Evolutionary conservation across 768 basidiomycete species (phyloP).

Genomic region (Tulasnella sp.): DNA sequence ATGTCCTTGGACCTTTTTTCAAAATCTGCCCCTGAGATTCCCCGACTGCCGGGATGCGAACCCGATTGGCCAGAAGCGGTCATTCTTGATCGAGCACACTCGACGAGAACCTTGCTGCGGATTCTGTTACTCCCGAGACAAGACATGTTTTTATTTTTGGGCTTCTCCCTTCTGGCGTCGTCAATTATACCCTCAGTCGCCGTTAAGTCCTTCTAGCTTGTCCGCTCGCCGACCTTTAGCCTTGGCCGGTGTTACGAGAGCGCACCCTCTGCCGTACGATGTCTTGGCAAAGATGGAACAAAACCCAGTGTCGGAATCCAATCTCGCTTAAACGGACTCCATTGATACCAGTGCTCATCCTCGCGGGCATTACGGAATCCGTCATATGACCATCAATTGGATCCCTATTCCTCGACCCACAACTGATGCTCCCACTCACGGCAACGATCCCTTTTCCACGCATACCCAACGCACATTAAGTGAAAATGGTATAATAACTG

Average conservation of each 20-base stretch:
- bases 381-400: background rate
- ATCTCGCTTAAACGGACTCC: background rate
- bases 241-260: background rate
- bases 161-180: background rate
- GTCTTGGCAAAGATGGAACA: background rate
- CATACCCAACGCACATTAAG: background rate
- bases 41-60: background rate
- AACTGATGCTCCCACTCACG: background rate
- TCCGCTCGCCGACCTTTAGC: background rate
- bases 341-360: background rate
- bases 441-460: background rate
- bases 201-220: background rate
- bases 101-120: background rate
- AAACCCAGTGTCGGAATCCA: background rate
- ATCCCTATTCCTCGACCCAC: conserved; percentile 1
- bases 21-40: conserved; percentile 9
- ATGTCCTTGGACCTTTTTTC: background rate
- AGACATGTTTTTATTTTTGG: background rate
- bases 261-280: background rate
- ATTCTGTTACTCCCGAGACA: background rate
- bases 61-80: background rate
- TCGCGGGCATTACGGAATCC: background rate
- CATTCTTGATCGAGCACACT: background rate
- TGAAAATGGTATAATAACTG: conserved; percentile 4
- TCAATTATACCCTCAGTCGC: background rate